These are phyloP conservation scores for Tuber melanosporum DNA, from an alignment of 495 filamentous ascomycete genomes.

Conservation along the genomic window DNA sequence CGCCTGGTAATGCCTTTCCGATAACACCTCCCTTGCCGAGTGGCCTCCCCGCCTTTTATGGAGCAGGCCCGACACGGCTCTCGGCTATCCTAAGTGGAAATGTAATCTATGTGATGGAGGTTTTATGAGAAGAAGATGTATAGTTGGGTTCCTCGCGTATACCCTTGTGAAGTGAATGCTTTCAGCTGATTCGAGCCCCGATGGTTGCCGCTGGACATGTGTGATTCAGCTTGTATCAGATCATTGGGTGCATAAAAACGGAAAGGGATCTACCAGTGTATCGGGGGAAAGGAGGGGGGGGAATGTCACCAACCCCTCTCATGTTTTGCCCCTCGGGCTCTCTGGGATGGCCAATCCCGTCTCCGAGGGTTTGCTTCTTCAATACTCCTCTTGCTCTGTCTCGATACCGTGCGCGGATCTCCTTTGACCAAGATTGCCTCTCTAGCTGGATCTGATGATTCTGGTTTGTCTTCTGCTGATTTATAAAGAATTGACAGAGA, in stretches of 20 bases:
- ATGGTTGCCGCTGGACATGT: constrained; percentile 14
- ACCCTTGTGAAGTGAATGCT: constrained; percentile 41
- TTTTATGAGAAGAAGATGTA: constrained; percentile 9
- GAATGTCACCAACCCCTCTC: background rate
- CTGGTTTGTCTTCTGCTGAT: background rate
- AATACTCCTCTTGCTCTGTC: background rate
- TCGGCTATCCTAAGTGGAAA: constrained; percentile 41
- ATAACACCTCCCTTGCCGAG: constrained; percentile 46
- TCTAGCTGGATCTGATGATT: background rate
- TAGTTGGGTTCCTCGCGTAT: constrained; percentile 45
- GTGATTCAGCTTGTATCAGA: background rate
- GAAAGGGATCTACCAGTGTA: too few species aligned
- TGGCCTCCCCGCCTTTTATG: constrained; percentile 49
- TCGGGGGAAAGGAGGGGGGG: background rate
- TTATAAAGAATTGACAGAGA: background rate
- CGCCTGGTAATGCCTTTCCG: constrained; percentile 47
- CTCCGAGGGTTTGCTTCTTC: constrained; percentile 4
- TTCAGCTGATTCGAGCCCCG: constrained; percentile 25
- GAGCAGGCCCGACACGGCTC: constrained; percentile 46
- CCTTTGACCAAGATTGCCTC: background rate
- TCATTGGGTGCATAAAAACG: background rate
- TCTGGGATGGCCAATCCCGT: constrained; percentile 11
- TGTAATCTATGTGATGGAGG: background rate
- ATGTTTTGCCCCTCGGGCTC: background rate
- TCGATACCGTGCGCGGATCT: constrained; percentile 1